Evolutionary conservation across 192 early-diverging fungal genomes (phyloP).

Genomic region (Gorgonomyces haynaldii): DNA sequence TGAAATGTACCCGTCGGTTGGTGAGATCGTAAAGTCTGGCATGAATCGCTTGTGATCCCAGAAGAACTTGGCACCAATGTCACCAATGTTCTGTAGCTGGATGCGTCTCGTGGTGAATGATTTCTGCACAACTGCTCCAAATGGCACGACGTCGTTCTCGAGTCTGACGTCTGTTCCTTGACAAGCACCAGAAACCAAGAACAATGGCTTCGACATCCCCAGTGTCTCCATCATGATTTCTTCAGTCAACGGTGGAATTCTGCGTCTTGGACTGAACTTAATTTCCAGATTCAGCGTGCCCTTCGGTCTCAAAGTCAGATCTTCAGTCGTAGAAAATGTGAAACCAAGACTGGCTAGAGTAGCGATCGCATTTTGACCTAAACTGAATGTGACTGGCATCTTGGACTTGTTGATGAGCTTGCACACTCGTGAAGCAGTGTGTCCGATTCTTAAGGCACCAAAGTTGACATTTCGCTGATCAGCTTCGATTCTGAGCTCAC

Average conservation of each 20-base stretch:
- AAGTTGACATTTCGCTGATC: conserved; percentile 37
- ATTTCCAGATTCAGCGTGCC: conserved; percentile 30
- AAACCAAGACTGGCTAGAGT: conserved; percentile 20
- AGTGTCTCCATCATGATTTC: conserved; percentile 35
- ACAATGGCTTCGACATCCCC: conserved; percentile 27
- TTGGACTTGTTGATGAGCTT: conserved; percentile 42
- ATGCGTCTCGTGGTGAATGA: conserved; percentile 38
- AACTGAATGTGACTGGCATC: conserved; percentile 27
- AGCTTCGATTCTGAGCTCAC: conserved; percentile 35
- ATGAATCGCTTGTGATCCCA: conserved; percentile 36
- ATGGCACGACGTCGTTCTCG: conserved; percentile 48
- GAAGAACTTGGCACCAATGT: conserved; percentile 43
- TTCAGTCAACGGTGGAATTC: conserved; percentile 42
- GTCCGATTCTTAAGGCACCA: conserved; percentile 43
- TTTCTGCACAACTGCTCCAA: conserved; percentile 48
- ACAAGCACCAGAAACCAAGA: conserved; percentile 35
- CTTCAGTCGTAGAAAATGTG: conserved; percentile 13
- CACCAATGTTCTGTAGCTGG: conserved; percentile 45
- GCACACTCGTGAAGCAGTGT: conserved; percentile 16
- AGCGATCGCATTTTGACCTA: conserved; percentile 32
- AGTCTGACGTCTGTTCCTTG: conserved; percentile 47
- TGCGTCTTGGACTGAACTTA: conserved; percentile 28
- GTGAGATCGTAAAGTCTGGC: conserved; percentile 45
- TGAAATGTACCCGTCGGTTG: conserved; percentile 51
- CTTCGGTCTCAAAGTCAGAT: conserved; percentile 29